phyloP scores from a whole-genome alignment of 2,329 filamentous ascomycete species.

The Thermothelomyces thermophilus region DNA sequence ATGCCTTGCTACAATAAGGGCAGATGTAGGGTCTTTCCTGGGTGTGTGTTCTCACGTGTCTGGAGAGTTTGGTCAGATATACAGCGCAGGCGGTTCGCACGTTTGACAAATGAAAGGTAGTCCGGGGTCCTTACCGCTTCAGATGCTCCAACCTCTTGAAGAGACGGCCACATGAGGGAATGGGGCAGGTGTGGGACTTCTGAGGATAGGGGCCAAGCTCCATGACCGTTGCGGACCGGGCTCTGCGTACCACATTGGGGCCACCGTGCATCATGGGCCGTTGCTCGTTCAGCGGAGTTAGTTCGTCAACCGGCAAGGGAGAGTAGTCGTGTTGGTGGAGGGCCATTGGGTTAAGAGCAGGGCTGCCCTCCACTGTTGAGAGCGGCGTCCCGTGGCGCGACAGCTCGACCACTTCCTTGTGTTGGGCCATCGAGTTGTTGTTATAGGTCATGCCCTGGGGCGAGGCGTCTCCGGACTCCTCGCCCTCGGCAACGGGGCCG shows the following conservation, averaged over 20 bases:
- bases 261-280: slow-evolving; percentile 63
- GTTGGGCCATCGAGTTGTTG: slow-evolving; percentile 66
- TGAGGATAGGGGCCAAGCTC: slow-evolving; percentile 94
- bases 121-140: slow-evolving; percentile 73
- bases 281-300: slow-evolving; percentile 55
- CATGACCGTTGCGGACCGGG: slow-evolving; percentile 91
- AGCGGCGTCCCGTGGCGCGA: slow-evolving; percentile 89
- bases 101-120: slow-evolving; percentile 35
- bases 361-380: slow-evolving; percentile 75
- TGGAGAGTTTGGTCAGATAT: slow-evolving; percentile 49
- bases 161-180: slow-evolving; percentile 89
- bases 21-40: slow-evolving; percentile 98
- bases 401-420: slow-evolving; percentile 73
- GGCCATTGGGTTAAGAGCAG: slow-evolving; percentile 62
- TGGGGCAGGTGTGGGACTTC: slow-evolving; percentile 98
- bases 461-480: slow-evolving; percentile 72
- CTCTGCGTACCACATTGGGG: slow-evolving; percentile 75
- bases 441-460: slow-evolving; percentile 71
- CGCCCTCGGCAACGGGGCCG: slow-evolving; percentile 70
- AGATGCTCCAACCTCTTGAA: slow-evolving; percentile 99
- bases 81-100: slow-evolving; percentile 32
- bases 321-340: slow-evolving; percentile 66
- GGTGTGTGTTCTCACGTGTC: slow-evolving; percentile 98
- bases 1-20: slow-evolving; percentile 96
- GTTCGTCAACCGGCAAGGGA: slow-evolving; percentile 56